A percentile compares a stretch with the other conserved stretches of the same genome.
These are phyloP conservation scores for Citrus sinensis DNA, from an alignment of 345 rosid species.

Conservation along the genomic window DVS_A1.0 CM039161.1:15983001-15983500, in stretches of 20 bases:
- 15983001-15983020: not conserved
- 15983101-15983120: not conserved
- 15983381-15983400: constrained; percentile 50
- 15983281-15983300: constrained; percentile 69
- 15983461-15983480: not conserved
- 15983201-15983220: not conserved
- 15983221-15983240: not conserved
- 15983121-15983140: not conserved
- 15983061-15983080: not conserved
- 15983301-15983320: constrained; percentile 92
- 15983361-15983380: constrained; percentile 57
- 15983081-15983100: not conserved
- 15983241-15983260: not conserved
- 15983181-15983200: not conserved
- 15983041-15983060: not conserved
- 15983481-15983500: not conserved
- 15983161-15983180: not conserved
- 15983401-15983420: constrained; percentile 61
- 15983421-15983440: constrained; percentile 50
- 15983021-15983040: not conserved
- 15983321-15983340: constrained; percentile 65
- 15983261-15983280: constrained; percentile 50
- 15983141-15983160: not conserved
- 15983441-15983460: constrained; percentile 4
- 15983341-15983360: constrained; percentile 63